Evolutionary conservation across 768 basidiomycete species (phyloP).

Genomic region (Kwoniella shandongensis): DNA sequence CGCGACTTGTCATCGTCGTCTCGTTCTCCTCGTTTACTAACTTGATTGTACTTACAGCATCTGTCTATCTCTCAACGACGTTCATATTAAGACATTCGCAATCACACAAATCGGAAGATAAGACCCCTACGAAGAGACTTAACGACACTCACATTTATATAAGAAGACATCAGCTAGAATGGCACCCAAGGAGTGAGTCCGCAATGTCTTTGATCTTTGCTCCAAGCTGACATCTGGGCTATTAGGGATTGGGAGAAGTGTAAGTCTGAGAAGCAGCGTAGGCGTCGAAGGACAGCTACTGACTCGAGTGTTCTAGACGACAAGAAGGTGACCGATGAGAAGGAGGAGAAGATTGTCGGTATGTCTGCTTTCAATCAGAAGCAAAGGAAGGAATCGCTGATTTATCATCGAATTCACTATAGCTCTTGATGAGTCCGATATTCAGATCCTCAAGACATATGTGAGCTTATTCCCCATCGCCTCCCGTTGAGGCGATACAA

Average conservation of each 20-base stretch:
- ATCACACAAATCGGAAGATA: no score
- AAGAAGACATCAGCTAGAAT: conserved; percentile 59
- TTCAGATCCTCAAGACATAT: conserved; percentile 98
- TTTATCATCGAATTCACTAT: no score
- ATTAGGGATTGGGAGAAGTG: conserved; percentile 98
- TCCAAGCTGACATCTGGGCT: conserved; percentile 9
- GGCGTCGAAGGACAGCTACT: neutral
- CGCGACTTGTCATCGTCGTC: conserved; percentile 22
- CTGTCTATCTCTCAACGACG: no score
- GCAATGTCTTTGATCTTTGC: neutral
- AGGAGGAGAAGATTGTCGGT: conserved; percentile 93
- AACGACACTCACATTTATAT: no score
- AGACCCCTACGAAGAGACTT: no score
- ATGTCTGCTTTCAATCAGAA: conserved; percentile 43
- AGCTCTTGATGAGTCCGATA: conserved; percentile 97
- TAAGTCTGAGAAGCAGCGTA: conserved; percentile 53
- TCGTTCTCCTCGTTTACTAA: no score
- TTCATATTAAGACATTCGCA: neutral
- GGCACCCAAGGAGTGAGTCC: conserved; percentile 92
- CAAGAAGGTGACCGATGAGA: conserved; percentile 74
- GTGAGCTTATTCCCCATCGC: conserved; percentile 56
- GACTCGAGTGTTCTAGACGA: conserved; percentile 61
- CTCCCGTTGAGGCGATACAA: neutral
- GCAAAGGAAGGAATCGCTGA: no score
- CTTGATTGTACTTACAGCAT: no score